Percentiles rank a stretch among this genome's conserved stretches.
Evolutionary conservation across 148 eudicot genomes (phyloP).

Genomic region (Nepenthes gracilis): DNA sequence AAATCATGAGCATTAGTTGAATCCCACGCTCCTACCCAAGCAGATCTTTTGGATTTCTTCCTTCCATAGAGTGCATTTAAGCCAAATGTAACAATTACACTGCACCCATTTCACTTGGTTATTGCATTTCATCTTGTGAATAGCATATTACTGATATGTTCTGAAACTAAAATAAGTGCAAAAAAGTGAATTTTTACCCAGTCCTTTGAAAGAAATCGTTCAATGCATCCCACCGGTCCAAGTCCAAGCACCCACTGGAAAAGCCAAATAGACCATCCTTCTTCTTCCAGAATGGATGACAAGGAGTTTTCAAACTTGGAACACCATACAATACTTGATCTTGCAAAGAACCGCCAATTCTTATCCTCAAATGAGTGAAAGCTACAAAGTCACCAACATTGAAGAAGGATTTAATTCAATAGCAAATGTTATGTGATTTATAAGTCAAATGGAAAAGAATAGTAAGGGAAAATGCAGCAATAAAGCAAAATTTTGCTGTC

Average conservation of each 20-base stretch:
- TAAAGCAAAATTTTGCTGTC: background rate
- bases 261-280: slow-evolving; percentile 62
- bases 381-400: slow-evolving; percentile 30
- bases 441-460: background rate
- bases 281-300: slow-evolving; percentile 50
- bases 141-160: background rate
- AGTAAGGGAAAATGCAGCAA: background rate
- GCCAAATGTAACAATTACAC: slow-evolving; percentile 74
- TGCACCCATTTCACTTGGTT: slow-evolving; percentile 14
- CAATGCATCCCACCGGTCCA: slow-evolving; percentile 79
- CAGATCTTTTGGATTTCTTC: slow-evolving; percentile 13
- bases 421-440: background rate
- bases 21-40: slow-evolving; percentile 80
- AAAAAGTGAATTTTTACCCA: slow-evolving; percentile 35
- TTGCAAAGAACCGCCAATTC: slow-evolving; percentile 94
- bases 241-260: slow-evolving; percentile 61
- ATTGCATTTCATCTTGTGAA: background rate
- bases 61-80: slow-evolving; percentile 85
- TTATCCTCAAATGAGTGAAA: slow-evolving; percentile 61
- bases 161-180: background rate
- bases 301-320: slow-evolving; percentile 40
- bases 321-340: slow-evolving; percentile 69
- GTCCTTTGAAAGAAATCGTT: slow-evolving; percentile 54
- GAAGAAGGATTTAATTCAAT: background rate
- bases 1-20: slow-evolving; percentile 60